Percentiles rank a stretch among this genome's conserved stretches.
Conservation (phyloP, 140 eudicot species). For the Senecio squalidus region DNA sequence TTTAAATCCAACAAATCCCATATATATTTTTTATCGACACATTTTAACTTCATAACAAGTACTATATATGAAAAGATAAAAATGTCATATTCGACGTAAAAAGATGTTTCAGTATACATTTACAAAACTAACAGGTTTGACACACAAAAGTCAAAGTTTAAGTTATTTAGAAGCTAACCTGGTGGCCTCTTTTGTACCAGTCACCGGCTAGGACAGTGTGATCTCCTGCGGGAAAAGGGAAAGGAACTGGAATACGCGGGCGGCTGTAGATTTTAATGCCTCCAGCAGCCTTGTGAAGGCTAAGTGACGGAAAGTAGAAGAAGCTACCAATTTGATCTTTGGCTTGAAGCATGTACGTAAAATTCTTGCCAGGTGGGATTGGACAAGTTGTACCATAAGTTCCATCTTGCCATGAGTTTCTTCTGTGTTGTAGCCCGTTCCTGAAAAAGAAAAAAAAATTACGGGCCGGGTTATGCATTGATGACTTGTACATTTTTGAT, state of each 20-base stretch:
- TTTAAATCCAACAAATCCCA: background rate
- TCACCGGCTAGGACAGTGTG: conserved; percentile 87
- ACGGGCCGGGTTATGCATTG: conserved; percentile 9
- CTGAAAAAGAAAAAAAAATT: conserved; percentile 30
- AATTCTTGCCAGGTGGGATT: conserved; percentile 77
- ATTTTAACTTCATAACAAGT: background rate
- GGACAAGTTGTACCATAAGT: conserved; percentile 87
- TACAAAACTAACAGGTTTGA: background rate
- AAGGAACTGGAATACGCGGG: conserved; percentile 88
- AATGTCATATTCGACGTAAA: background rate
- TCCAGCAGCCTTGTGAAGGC: conserved; percentile 88
- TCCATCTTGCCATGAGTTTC: conserved; percentile 98
- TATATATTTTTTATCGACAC: background rate
- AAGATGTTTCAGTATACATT: background rate
- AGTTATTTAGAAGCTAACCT: conserved; percentile 39
- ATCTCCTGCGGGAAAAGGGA: conserved; percentile 88
- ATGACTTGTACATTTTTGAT: conserved; percentile 1
- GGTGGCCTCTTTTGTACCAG: conserved; percentile 80
- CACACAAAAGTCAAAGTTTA: background rate
- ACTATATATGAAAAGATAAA: background rate
- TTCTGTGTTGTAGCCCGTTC: conserved; percentile 91
- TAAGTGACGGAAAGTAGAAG: conserved; percentile 92
- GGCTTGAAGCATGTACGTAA: conserved; percentile 86
- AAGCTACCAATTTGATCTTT: conserved; percentile 93
- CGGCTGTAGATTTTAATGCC: conserved; percentile 82